Evolutionary conservation across 352 stramenopile genomes (phyloP).

Genomic region (Phytophthora pistaciae): DNA sequence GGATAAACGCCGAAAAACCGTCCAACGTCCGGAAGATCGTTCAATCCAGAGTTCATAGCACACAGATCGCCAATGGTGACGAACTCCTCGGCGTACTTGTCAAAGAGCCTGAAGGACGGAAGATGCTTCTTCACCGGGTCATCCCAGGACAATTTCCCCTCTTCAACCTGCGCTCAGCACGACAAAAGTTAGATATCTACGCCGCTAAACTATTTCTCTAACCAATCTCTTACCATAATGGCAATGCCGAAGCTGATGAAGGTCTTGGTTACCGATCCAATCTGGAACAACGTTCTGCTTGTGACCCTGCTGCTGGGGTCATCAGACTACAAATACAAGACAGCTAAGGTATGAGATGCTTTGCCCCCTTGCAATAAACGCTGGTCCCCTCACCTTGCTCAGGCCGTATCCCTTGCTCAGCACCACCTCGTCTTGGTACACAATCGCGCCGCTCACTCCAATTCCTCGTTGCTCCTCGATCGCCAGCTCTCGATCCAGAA

Average conservation of each 20-base stretch:
- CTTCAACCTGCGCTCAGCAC: constrained; percentile 42
- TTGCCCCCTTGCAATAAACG: neutral
- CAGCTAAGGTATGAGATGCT: neutral
- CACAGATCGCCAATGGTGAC: constrained; percentile 62
- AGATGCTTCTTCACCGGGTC: constrained; percentile 68
- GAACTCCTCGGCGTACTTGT: constrained; percentile 68
- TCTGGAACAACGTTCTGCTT: constrained; percentile 66
- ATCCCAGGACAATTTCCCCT: constrained; percentile 58
- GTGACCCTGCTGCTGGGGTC: constrained; percentile 46
- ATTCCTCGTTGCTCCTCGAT: constrained; percentile 47
- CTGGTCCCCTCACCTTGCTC: constrained; percentile 25
- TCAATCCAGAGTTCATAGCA: constrained; percentile 70
- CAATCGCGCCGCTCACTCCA: constrained; percentile 52
- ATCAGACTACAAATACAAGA: constrained; percentile 26
- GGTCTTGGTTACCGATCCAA: constrained; percentile 75
- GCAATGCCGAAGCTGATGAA: constrained; percentile 59
- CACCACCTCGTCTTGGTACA: constrained; percentile 60
- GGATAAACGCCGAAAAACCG: constrained; percentile 45
- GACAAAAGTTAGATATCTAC: neutral
- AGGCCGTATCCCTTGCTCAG: constrained; percentile 55
- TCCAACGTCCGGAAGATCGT: constrained; percentile 31
- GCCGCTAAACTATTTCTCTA: neutral
- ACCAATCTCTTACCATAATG: constrained; percentile 37
- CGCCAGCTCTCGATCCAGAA: constrained; percentile 52
- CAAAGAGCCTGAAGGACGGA: constrained; percentile 55